A percentile compares a stretch with the other conserved stretches of the same genome.
Evolutionary conservation across 768 basidiomycete genomes (phyloP).

Genomic region (Mycena rebaudengoi): DNA sequence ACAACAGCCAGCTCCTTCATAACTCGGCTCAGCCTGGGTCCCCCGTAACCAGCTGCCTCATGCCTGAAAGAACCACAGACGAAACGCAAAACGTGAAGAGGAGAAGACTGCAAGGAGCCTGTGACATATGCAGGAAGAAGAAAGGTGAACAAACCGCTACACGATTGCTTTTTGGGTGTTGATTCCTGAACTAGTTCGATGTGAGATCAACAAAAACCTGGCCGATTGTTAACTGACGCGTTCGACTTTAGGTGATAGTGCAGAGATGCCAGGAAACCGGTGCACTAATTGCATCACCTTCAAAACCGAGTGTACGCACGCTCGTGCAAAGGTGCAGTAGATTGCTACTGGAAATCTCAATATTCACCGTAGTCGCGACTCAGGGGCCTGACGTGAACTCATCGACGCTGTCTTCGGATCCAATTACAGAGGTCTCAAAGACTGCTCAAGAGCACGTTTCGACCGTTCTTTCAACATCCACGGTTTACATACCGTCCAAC

Average conservation of each 20-base stretch:
- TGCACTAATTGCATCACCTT: constrained; percentile 66
- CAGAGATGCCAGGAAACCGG: constrained; percentile 57
- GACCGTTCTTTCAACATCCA: background rate
- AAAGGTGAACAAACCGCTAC: background rate
- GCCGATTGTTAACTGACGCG: no score
- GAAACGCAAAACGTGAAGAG: no score
- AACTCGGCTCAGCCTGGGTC: no score
- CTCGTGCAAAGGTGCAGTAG: constrained; percentile 62
- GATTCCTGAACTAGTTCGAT: background rate
- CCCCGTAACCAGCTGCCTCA: no score
- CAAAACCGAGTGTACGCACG: constrained; percentile 61
- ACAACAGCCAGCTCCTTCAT: no score
- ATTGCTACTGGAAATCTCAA: no score
- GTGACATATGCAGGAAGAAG: background rate
- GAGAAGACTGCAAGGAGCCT: background rate
- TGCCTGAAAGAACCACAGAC: no score
- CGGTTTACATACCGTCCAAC: background rate
- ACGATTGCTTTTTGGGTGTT: background rate
- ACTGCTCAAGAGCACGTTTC: constrained; percentile 5
- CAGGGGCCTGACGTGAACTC: no score
- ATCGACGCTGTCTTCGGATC: no score
- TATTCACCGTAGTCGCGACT: no score
- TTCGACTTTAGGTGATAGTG: constrained; percentile 58
- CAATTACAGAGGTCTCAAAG: no score
- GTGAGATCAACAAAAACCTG: no score